Evolutionary conservation across 2,329 filamentous ascomycete genomes (phyloP).

Genomic region (Colletotrichum lentis): DNA sequence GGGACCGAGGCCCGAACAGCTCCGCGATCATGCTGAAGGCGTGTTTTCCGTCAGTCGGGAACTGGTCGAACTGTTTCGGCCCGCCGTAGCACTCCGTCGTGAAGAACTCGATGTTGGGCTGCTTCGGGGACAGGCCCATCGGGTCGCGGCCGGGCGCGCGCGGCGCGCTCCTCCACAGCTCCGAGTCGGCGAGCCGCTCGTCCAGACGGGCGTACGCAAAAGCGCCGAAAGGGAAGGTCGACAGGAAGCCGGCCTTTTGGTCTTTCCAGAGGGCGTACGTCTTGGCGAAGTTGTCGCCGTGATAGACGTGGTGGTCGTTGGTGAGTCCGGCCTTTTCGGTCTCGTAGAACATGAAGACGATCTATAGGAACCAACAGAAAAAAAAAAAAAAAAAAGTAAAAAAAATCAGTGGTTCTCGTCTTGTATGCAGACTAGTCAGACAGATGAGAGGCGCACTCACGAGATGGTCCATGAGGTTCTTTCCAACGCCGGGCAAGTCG

Average conservation of each 20-base stretch:
- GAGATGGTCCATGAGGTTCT: conserved; percentile 60
- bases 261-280: conserved; percentile 65
- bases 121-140: conserved; percentile 64
- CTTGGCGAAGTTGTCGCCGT: conserved; percentile 59
- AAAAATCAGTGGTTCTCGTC: background rate
- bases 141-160: conserved; percentile 64
- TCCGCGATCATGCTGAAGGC: conserved; percentile 67
- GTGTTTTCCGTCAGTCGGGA: conserved; percentile 61
- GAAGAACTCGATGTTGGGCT: conserved; percentile 71
- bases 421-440: conserved; percentile 3
- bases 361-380: conserved; percentile 47
- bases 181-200: conserved; percentile 62
- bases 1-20: conserved; percentile 65
- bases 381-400: no score
- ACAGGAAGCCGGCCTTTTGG: conserved; percentile 65
- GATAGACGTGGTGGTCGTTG: conserved; percentile 62
- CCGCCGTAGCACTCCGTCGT: conserved; percentile 69
- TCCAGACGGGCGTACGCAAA: conserved; percentile 71
- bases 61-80: conserved; percentile 64
- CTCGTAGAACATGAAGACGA: conserved; percentile 69
- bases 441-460: conserved; percentile 45
- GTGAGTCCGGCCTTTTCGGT: conserved; percentile 61
- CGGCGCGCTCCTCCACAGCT: conserved; percentile 62
- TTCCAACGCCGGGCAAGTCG: conserved; percentile 58
- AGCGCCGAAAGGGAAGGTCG: conserved; percentile 69